Base-by-base conservation (phyloP, 2,329 filamentous ascomycete species). In the Teratosphaeria nubilosa region DNA sequence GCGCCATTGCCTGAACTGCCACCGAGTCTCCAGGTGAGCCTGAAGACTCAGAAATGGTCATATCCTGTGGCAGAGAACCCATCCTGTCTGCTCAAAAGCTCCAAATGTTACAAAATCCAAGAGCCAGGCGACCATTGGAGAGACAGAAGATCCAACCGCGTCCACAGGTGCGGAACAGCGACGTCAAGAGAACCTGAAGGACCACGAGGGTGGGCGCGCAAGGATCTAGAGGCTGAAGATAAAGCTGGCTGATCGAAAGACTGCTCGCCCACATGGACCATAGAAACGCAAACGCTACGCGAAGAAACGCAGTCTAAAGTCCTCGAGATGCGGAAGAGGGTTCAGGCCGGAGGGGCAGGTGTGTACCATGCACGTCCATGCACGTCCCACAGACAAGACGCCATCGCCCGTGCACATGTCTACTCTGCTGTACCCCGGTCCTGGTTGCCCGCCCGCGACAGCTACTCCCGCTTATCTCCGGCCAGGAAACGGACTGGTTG, bases 21-120 rank as follows among this genome's bases (percentile, higher is more conserved):
- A 62, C 59, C 5, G 65, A 64, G 25, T 68, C 65, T n/a, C 63
- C 61, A 22, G 68, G 67, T 24, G 68, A 69, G 11, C 60, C 64
- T 27, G 68, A 70, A n/a, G 63, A 62, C 34, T 70, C 68, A 30
- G 68, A 70, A 25, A 63, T 56, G 24, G 58, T 53, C 48, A 60
- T 57, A 51, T 65, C 62, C 51, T 62, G 61, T n/a, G 60, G 54
- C 48, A 65, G 59, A 30, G 63, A 66, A 32, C 59, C 62, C 65
- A 67, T 67, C 53, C 30, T 53, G 24, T 20, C 52, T 22, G 16
- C 41, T 48, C n/a, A 24, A 10, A 20, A 48, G 41, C 41, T 41
- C 11, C 25, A 10, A 45, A 45, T 24, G 51, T 16, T 16, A 22
- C 51, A n/a, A 53, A 20, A 32, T 53, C 16, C 37, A 9, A 22